Evolutionary conservation across 2,329 filamentous ascomycete species (phyloP).

Genomic region (Neopestalotiopsis rosae): DNA sequence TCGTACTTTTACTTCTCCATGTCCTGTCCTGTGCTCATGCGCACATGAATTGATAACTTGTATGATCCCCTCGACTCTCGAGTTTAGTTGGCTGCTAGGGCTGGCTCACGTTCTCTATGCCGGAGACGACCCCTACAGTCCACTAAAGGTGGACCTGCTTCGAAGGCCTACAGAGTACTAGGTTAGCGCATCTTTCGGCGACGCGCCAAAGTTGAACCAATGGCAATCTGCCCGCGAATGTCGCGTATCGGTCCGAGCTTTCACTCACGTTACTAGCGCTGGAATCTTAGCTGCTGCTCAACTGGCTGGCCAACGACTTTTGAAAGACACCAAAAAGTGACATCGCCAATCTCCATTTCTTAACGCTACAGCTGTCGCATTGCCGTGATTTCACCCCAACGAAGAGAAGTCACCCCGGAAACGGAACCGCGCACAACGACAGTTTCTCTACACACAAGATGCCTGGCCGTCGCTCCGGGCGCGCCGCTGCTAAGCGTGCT

Average conservation of each 20-base stretch:
- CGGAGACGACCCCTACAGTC: too few species aligned
- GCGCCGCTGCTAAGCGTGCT: slow-evolving; percentile 21
- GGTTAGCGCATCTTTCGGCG: too few species aligned
- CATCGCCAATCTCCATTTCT: slow-evolving; percentile 9
- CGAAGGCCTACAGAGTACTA: too few species aligned
- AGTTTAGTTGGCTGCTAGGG: too few species aligned
- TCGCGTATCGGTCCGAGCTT: neutral
- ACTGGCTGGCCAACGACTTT: neutral
- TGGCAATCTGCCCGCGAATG: too few species aligned
- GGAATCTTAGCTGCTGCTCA: neutral
- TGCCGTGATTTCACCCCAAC: neutral
- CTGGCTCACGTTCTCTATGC: too few species aligned
- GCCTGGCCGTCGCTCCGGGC: slow-evolving; percentile 21
- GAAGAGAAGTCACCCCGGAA: neutral
- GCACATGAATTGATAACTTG: too few species aligned
- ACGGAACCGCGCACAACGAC: neutral
- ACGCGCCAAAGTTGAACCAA: too few species aligned
- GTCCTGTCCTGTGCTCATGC: too few species aligned
- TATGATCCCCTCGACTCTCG: too few species aligned
- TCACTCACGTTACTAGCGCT: neutral
- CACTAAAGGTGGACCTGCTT: too few species aligned
- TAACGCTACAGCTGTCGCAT: neutral
- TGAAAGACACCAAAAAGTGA: slow-evolving; percentile 12
- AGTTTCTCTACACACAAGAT: neutral
- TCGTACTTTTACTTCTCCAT: too few species aligned